These are phyloP conservation scores for Fraxinus dipetala DNA, from an alignment of 305 asterid genomes.

Conservation along the genomic window DNA sequence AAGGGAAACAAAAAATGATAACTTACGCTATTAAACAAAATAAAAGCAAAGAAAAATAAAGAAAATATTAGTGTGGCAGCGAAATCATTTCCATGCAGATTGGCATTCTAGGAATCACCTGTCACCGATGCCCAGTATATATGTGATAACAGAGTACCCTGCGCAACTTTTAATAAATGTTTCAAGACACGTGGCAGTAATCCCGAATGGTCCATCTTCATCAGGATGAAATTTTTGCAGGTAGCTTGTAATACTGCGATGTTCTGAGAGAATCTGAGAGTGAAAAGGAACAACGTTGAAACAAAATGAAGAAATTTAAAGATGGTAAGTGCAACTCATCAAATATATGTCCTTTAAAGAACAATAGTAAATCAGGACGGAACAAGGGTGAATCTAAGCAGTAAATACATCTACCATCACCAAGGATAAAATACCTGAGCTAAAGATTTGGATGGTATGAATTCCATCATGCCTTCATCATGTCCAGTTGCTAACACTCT, in stretches of 20 bases:
- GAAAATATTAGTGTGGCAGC: background rate
- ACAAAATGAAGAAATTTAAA: background rate
- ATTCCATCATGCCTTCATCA: slow-evolving; percentile 98
- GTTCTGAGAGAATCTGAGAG: slow-evolving; percentile 90
- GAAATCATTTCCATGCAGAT: background rate
- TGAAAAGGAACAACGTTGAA: slow-evolving; percentile 14
- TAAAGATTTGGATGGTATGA: slow-evolving; percentile 88
- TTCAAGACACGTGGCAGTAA: slow-evolving; percentile 90
- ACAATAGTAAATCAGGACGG: background rate
- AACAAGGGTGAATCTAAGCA: background rate
- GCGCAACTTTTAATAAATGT: slow-evolving; percentile 97
- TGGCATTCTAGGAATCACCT: slow-evolving; percentile 47
- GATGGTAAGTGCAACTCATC: background rate
- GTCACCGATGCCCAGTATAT: slow-evolving; percentile 96
- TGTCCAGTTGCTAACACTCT: slow-evolving; percentile 96
- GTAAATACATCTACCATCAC: slow-evolving; percentile 1
- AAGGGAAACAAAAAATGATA: background rate
- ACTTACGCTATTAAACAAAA: slow-evolving; percentile 1
- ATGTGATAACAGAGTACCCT: slow-evolving; percentile 98
- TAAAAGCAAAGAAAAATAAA: background rate
- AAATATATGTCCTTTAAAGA: background rate
- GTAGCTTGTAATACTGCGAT: slow-evolving; percentile 88
- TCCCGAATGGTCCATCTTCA: slow-evolving; percentile 90
- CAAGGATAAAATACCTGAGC: slow-evolving; percentile 65
- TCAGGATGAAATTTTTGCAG: slow-evolving; percentile 94